Percentiles rank a stretch among this genome's conserved stretches.
Conservation (phyloP, 1,139 yeast species). For the Ogataea hybrid region DNA sequence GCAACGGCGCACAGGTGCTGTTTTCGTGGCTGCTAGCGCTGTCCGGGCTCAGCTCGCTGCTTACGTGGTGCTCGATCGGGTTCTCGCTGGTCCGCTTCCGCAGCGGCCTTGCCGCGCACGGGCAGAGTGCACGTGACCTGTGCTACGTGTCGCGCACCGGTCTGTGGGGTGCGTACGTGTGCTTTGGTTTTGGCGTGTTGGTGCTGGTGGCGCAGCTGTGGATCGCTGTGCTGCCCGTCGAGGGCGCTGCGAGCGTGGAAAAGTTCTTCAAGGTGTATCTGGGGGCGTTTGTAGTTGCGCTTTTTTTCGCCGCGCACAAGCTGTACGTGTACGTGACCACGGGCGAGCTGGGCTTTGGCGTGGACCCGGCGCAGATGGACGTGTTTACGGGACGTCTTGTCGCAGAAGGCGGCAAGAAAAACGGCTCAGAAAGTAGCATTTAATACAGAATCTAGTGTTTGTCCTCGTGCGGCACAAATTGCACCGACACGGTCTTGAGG, state of each 20-base stretch:
- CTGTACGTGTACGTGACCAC: constrained; percentile 28
- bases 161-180: constrained; percentile 45
- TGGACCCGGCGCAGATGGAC: constrained; percentile 39
- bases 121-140: constrained; percentile 45
- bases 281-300: constrained; percentile 35
- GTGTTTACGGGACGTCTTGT: constrained; percentile 42
- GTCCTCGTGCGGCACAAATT: constrained; percentile 27
- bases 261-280: constrained; percentile 35
- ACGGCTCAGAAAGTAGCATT: not conserved
- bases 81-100: constrained; percentile 50
- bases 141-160: constrained; percentile 50
- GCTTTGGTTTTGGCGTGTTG: constrained; percentile 38
- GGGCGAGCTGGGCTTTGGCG: constrained; percentile 28
- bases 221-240: constrained; percentile 33
- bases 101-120: constrained; percentile 46
- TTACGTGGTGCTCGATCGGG: constrained; percentile 56
- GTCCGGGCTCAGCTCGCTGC: constrained; percentile 61
- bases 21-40: constrained; percentile 68
- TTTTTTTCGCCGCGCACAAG: constrained; percentile 35
- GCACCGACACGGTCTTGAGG: constrained; percentile 36
- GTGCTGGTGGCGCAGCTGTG: constrained; percentile 26
- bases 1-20: constrained; percentile 43
- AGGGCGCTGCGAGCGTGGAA: constrained; percentile 31
- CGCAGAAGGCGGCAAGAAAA: constrained; percentile 5
- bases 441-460: constrained; percentile 6